Evolutionary conservation across 805 yeast species (phyloP).

Genomic region (Ogataea paraovalis): DNA sequence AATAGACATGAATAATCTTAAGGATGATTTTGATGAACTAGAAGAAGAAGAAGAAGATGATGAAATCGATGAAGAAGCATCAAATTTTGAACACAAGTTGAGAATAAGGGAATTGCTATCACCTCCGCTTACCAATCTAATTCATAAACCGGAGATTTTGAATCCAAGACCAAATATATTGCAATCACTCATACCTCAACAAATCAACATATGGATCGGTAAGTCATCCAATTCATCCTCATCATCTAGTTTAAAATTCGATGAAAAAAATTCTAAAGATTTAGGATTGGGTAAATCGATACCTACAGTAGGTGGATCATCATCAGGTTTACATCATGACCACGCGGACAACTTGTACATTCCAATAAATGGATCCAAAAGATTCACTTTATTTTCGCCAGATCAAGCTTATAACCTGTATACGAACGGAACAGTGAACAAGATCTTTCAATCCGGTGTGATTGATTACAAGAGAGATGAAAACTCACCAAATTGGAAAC

Average conservation of each 20-base stretch:
- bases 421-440: slow-evolving; percentile 60
- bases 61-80: slow-evolving; percentile 11
- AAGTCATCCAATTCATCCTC: slow-evolving; percentile 25
- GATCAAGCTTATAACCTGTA: slow-evolving; percentile 52
- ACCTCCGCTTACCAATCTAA: slow-evolving; percentile 53
- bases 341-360: slow-evolving; percentile 75
- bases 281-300: slow-evolving; percentile 50
- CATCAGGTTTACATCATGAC: slow-evolving; percentile 77
- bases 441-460: slow-evolving; percentile 56
- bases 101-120: slow-evolving; percentile 52
- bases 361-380: slow-evolving; percentile 53
- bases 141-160: slow-evolving; percentile 21
- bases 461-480: slow-evolving; percentile 57
- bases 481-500: slow-evolving; percentile 60
- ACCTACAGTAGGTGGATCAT: slow-evolving; percentile 47
- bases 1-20: slow-evolving; percentile 39
- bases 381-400: slow-evolving; percentile 68
- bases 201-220: slow-evolving; percentile 75
- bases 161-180: slow-evolving; percentile 43
- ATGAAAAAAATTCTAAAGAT: slow-evolving; percentile 18
- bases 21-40: slow-evolving; percentile 47
- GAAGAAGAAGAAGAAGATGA: slow-evolving; percentile 27
- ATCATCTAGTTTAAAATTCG: slow-evolving; percentile 1
- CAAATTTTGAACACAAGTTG: slow-evolving; percentile 35
- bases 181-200: slow-evolving; percentile 53